Conservation (phyloP, 108 stramenopile genomes). For the Hondaea fermentalgiana region DNA sequence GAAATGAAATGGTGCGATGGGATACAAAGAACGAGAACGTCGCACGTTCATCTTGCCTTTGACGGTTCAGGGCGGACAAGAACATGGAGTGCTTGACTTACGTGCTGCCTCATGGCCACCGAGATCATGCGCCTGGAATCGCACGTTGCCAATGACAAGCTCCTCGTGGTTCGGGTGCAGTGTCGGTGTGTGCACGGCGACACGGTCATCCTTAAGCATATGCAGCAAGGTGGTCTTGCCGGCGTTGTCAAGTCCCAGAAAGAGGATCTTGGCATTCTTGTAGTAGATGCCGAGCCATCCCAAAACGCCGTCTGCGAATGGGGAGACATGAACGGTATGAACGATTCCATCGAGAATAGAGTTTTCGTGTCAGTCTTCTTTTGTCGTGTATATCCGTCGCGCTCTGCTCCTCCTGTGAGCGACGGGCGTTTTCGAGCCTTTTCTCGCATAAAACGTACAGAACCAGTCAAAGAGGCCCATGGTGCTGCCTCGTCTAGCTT, state of each 20-base stretch:
- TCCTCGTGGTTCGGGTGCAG: slow-evolving; percentile 64
- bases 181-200: slow-evolving; percentile 48
- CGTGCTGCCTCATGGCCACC: slow-evolving; percentile 84
- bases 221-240: slow-evolving; percentile 94
- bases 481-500: neutral
- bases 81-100: slow-evolving; percentile 18
- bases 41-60: too few relatives aligned
- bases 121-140: slow-evolving; percentile 88
- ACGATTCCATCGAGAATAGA: neutral
- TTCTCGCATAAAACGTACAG: neutral
- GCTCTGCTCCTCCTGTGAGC: neutral
- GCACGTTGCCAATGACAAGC: slow-evolving; percentile 78
- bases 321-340: neutral
- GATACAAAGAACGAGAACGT: neutral
- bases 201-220: slow-evolving; percentile 90
- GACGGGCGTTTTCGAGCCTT: neutral
- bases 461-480: slow-evolving; percentile 5
- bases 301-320: neutral
- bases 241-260: slow-evolving; percentile 97
- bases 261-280: slow-evolving; percentile 99
- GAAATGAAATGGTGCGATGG: neutral
- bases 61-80: neutral
- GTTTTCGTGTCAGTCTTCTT: neutral
- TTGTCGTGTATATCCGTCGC: neutral
- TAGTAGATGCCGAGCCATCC: slow-evolving; percentile 72